Conservation (phyloP, 2,329 filamentous ascomycete species). For the Annulohypoxylon truncatum region DNA sequence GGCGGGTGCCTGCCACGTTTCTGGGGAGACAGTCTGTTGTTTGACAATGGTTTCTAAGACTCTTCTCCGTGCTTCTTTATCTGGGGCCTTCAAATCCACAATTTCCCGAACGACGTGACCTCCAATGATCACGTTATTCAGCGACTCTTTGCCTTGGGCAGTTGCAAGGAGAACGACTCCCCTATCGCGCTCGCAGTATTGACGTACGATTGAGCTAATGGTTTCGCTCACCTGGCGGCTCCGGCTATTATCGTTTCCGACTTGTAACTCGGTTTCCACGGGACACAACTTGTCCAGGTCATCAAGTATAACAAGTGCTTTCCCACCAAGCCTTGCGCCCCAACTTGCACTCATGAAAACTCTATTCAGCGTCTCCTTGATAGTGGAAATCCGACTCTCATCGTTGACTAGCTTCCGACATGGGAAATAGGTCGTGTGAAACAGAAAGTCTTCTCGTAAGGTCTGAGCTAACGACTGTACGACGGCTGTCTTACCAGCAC, state of each 20-base stretch:
- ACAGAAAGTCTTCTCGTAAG: conserved; percentile 78
- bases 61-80: conserved; percentile 87
- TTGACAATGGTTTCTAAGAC: conserved; percentile 84
- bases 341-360: conserved; percentile 91
- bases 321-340: conserved; percentile 88
- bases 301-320: conserved; percentile 86
- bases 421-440: conserved; percentile 85
- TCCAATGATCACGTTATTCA: conserved; percentile 90
- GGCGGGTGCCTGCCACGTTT: conserved; percentile 52
- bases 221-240: conserved; percentile 94
- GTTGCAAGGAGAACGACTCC: conserved; percentile 90
- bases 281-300: conserved; percentile 95
- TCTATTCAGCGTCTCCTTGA: conserved; percentile 87
- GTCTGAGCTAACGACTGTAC: conserved; percentile 79
- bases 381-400: conserved; percentile 86
- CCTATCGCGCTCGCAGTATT: conserved; percentile 83
- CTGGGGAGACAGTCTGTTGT: conserved; percentile 59
- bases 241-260: conserved; percentile 91
- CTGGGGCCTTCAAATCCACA: conserved; percentile 86
- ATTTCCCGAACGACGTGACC: conserved; percentile 95
- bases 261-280: conserved; percentile 91
- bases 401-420: conserved; percentile 90
- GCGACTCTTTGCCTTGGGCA: conserved; percentile 89
- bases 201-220: conserved; percentile 81
- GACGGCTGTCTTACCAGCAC: conserved; percentile 88